These are phyloP conservation scores for Hirsutella minnesotensis DNA, from an alignment of 2,329 filamentous ascomycete genomes.

Conservation along the genomic window DNA sequence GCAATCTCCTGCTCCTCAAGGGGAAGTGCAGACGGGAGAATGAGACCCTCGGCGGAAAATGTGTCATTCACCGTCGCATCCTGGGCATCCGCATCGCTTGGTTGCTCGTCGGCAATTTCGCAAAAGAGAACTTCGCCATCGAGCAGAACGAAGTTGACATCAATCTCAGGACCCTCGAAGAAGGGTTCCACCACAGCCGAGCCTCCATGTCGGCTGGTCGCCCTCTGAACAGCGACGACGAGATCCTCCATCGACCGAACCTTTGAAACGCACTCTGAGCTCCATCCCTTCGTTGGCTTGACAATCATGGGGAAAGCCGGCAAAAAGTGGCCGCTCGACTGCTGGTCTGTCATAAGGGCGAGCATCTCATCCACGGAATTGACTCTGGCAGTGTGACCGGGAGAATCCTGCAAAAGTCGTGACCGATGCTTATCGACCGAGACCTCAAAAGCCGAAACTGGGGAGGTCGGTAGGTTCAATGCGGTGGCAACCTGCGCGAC, in stretches of 20 bases:
- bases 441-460: background rate
- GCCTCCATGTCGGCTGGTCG: background rate
- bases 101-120: background rate
- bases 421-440: background rate
- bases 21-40: background rate
- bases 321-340: background rate
- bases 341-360: background rate
- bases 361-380: background rate
- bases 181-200: slow-evolving; percentile 1
- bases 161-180: background rate
- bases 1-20: background rate
- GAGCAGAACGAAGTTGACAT: slow-evolving; percentile 1
- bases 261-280: background rate
- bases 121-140: background rate
- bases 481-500: background rate
- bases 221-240: background rate
- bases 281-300: background rate
- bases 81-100: background rate
- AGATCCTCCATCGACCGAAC: background rate
- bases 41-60: background rate
- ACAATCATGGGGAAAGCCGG: background rate
- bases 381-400: background rate
- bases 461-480: background rate
- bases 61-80: background rate
- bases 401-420: background rate